Conservation (phyloP, 352 stramenopile genomes). For the Saprolegnia diclina region DNA sequence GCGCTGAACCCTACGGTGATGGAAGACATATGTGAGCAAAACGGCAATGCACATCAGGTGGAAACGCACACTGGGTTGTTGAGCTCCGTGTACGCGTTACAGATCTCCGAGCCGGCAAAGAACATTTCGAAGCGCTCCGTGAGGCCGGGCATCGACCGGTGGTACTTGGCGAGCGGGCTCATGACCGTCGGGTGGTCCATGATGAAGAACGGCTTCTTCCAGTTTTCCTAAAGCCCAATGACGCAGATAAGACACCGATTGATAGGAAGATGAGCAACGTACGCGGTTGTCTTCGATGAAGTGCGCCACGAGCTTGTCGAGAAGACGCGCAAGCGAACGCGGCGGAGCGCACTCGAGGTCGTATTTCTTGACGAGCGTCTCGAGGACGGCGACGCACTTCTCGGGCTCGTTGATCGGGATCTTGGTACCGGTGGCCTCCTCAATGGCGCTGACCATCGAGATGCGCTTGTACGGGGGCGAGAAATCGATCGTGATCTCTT, state of each 20-base stretch:
- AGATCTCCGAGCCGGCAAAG: constrained; percentile 92
- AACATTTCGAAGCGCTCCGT: constrained; percentile 99
- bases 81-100: constrained; percentile 99
- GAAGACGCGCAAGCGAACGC: constrained; percentile 64
- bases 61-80: constrained; percentile 91
- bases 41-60: constrained; percentile 18
- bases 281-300: constrained; percentile 82
- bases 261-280: background rate
- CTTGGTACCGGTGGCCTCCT: constrained; percentile 57
- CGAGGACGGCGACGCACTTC: constrained; percentile 51
- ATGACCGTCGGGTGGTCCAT: constrained; percentile 98
- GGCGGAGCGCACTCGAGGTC: constrained; percentile 60
- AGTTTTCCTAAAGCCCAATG: constrained; percentile 39
- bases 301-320: constrained; percentile 86
- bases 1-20: constrained; percentile 45
- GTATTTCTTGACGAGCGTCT: constrained; percentile 66
- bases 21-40: background rate
- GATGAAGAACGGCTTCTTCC: constrained; percentile 97
- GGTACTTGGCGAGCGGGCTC: constrained; percentile 96
- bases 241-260: too few species aligned
- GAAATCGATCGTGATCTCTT: constrained; percentile 88
- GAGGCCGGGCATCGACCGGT: constrained; percentile 87
- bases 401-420: constrained; percentile 72
- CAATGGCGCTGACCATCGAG: constrained; percentile 85
- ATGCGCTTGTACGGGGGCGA: constrained; percentile 92